Base-by-base conservation (phyloP, 345 rosid genomes). In the Anastatica hierochuntica region DNA sequence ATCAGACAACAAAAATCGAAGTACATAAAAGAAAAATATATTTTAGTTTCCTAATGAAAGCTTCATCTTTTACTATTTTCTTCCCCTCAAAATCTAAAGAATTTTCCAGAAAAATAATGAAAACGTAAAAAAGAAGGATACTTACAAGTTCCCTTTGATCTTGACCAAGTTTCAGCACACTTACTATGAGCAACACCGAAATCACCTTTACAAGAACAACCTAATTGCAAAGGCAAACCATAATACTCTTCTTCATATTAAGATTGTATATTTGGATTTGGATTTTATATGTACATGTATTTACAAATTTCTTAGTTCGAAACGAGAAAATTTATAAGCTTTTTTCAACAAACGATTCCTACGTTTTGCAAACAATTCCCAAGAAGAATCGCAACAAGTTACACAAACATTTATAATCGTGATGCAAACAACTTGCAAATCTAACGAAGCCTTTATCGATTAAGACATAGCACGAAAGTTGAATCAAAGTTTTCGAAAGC, bases 121-220 rank as follows among this genome's bases (percentile, higher is more conserved):
- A 46, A 23, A 3, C 0, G 9, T 8, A 0, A 5, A 49, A n/a
- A 57, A 43, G 37, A 14, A 16, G 30, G 26, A 43, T 1, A 67
- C 83, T 68, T 69, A 75, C 83, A 62, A 57, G 73, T 75, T 73
- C 37, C 80, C 80, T 75, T 62, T 78, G 76, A 70, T 70, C 66
- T 78, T 78, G 74, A 78, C 83, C 83, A 78, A 68, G 80, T 78
- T 66, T 78, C 83, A 35, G 83, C 83, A 71, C 83, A 78, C 53
- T 75, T 71, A 41, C 36, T 75, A 47, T 78, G 83, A 68, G 80
- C 83, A 35, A 67, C 69, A 39, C 76, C 78, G 52, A 75, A 49
- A 68, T 76, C 83, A 60, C 80, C 83, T 66, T 78, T 78, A 47
- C 83, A 78, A 36, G 53, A 65, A 16, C 83, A 78, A 10, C 83